These are phyloP conservation scores for Inonotus hispidus DNA, from an alignment of 1,284 basidiomycete genomes.

Conservation along the genomic window DNA sequence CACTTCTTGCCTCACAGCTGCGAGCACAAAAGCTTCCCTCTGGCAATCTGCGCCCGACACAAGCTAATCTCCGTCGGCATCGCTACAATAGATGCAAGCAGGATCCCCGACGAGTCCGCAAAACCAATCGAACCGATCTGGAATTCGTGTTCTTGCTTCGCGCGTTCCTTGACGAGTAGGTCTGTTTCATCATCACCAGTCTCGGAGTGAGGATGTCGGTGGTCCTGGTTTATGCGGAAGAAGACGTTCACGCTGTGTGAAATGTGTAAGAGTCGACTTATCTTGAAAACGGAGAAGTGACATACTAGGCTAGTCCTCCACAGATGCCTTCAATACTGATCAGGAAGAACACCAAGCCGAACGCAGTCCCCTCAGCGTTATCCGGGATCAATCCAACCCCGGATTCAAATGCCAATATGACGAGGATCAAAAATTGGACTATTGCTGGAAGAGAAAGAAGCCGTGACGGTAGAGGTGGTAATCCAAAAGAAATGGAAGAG, in stretches of 20 bases:
- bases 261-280: too few relatives aligned
- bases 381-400: constrained; percentile 58
- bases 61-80: constrained; percentile 82
- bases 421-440: constrained; percentile 60
- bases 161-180: constrained; percentile 38
- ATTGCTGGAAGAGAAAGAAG: constrained; percentile 74
- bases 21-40: constrained; percentile 71
- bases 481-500: constrained; percentile 82
- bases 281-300: constrained; percentile 21
- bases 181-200: constrained; percentile 27
- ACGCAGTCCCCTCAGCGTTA: constrained; percentile 46
- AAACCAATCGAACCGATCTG: constrained; percentile 86
- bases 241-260: constrained; percentile 75
- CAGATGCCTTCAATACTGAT: constrained; percentile 84
- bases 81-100: constrained; percentile 72
- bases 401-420: constrained; percentile 58
- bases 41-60: constrained; percentile 66
- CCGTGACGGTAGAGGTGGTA: constrained; percentile 74
- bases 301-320: constrained; percentile 88
- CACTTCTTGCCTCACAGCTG: constrained; percentile 44
- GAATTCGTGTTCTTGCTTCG: constrained; percentile 77
- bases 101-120: constrained; percentile 70
- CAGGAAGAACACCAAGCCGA: constrained; percentile 68
- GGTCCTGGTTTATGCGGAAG: constrained; percentile 78
- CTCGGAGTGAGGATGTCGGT: constrained; percentile 30